These are phyloP conservation scores for Venturiaceae sp. DNA, from an alignment of 2,329 filamentous ascomycete genomes.

Conservation along the genomic window DNA sequence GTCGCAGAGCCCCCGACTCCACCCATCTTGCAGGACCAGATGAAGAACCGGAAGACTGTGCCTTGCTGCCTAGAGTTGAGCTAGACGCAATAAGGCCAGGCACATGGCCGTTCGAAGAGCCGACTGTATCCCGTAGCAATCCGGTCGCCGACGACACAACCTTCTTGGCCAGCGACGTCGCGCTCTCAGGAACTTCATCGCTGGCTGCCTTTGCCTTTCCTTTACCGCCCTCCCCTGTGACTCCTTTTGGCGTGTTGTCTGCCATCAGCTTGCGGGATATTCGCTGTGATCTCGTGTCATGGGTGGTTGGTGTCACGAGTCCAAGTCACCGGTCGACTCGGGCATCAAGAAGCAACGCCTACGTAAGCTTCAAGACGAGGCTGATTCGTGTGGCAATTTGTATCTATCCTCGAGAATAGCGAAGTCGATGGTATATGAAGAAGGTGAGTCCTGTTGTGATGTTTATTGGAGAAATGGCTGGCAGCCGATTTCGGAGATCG, in stretches of 20 bases:
- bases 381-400: no score
- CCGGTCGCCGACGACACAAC: neutral
- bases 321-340: neutral
- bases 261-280: neutral
- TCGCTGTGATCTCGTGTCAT: neutral
- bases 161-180: neutral
- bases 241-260: neutral
- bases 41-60: neutral
- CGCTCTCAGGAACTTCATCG: neutral
- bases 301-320: neutral
- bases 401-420: no score
- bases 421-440: no score
- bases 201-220: conserved; percentile 1
- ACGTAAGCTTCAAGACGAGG: neutral
- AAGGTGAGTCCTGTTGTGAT: no score
- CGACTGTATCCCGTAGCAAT: neutral
- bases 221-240: neutral
- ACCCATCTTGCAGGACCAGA: neutral
- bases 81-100: neutral
- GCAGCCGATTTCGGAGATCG: no score
- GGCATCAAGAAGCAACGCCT: neutral
- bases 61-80: neutral
- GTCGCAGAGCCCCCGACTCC: neutral
- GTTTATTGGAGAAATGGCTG: no score
- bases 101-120: neutral